Base-by-base conservation (phyloP, 768 basidiomycete genomes). In the Suillus sp. region DNA sequence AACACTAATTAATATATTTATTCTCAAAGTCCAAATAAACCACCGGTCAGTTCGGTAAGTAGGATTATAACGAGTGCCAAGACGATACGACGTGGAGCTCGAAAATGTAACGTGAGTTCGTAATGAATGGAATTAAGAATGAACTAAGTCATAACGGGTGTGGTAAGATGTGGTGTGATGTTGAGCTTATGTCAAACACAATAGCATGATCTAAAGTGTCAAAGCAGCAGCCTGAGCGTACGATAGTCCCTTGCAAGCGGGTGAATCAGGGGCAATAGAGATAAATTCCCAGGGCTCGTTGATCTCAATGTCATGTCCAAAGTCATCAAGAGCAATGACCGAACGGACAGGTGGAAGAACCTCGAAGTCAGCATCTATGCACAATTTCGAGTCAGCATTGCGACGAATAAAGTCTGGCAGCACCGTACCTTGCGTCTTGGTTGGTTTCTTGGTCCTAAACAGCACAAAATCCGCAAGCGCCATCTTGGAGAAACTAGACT, bases 251-350 rank as follows among this genome's bases (percentile, higher is more conserved):
- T 68, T 71, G 73, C 74, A 74, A 50, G 66, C 60, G 42, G 70
- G 63, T 14, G 71, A 72, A 13, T 77, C 72, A 35, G 64, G 62
- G 16, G 75, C 63, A 37, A 72, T 70, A 54, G 74, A 68, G 35
- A 75, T 42, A 54, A 77, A 75, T 43, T 75, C 75, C 74, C 74
- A 75, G 22, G 70, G 65, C 43, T 75, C 74, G 25, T 77, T 70
- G 6, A 57, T 55, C 13, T 76, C 74, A 1, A 47, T 58, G 45
- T 66, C 63, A 32, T 43, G 35, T 8, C 32, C 35, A 55, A 37
- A 61, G 60, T 75, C 74, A n/a, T 75, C 74, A 65, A 75, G 66
- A 43, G 64, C 74, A 56, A 75, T 77, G 61, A 75, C 74, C 14
- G 72, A 48, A 45, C 74, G 75, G 59, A 77, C 60, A 11, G 70